Conservation (phyloP, 2,329 filamentous ascomycete species). For the Sarocladium strictum region DNA sequence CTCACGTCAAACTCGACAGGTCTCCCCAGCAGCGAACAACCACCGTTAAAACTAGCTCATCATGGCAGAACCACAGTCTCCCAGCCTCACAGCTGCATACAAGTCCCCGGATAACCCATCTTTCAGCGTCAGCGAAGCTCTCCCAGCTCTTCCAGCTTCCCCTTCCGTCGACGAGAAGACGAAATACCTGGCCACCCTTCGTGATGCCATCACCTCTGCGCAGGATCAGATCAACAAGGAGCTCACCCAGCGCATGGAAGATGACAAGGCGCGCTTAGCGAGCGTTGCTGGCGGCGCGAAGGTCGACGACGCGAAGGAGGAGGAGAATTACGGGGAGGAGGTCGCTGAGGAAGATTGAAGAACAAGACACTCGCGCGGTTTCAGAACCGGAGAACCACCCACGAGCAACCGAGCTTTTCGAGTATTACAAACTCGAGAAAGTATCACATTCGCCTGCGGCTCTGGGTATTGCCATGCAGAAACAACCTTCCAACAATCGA, state of each 20-base stretch:
- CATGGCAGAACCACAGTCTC: constrained; percentile 8
- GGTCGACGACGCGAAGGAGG: constrained; percentile 53
- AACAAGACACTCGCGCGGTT: background rate
- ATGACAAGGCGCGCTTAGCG: constrained; percentile 53
- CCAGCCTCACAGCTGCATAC: constrained; percentile 45
- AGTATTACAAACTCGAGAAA: no score
- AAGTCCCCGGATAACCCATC: constrained; percentile 41
- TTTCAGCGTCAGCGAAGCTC: constrained; percentile 35
- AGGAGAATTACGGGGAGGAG: constrained; percentile 84
- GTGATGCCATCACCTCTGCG: constrained; percentile 48
- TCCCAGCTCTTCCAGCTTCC: constrained; percentile 28
- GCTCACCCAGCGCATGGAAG: constrained; percentile 68
- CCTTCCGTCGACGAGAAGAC: constrained; percentile 43
- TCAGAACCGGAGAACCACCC: no score
- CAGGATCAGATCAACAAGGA: constrained; percentile 65
- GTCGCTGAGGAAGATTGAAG: constrained; percentile 51
- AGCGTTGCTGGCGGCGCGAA: constrained; percentile 17
- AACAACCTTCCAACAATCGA: constrained; percentile 8
- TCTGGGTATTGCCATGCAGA: constrained; percentile 10
- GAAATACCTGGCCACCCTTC: constrained; percentile 53
- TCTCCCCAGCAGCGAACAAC: no score
- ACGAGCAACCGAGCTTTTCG: no score
- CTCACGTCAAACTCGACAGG: background rate
- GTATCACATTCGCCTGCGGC: constrained; percentile 10
- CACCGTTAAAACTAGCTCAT: background rate